Conservation (phyloP, 2,329 filamentous ascomycete species). For the Pseudogymnoascus sp. region DNA sequence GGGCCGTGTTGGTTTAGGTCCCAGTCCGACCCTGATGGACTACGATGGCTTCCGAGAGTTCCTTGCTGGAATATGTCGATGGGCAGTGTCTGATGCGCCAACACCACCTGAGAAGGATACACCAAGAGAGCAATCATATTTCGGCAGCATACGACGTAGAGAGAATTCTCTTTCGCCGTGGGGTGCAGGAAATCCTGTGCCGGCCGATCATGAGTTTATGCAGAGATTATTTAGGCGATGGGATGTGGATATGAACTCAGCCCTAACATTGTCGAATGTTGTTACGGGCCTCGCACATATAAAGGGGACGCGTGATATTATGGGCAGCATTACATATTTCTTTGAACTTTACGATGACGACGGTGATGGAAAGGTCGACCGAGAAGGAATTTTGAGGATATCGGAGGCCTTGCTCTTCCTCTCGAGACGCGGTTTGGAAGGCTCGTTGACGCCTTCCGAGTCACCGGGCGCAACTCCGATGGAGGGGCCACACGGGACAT, state of each 20-base stretch:
- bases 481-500: slow-evolving; percentile 43
- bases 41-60: slow-evolving; percentile 96
- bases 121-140: slow-evolving; percentile 52
- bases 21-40: slow-evolving; percentile 90
- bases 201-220: slow-evolving; percentile 93
- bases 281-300: slow-evolving; percentile 85
- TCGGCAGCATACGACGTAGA: slow-evolving; percentile 41
- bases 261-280: slow-evolving; percentile 81
- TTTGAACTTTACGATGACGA: slow-evolving; percentile 96
- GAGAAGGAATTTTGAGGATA: slow-evolving; percentile 90
- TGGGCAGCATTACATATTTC: slow-evolving; percentile 96
- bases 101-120: slow-evolving; percentile 44
- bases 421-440: slow-evolving; percentile 78
- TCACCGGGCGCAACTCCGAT: slow-evolving; percentile 20
- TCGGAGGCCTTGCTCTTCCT: slow-evolving; percentile 91
- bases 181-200: slow-evolving; percentile 54
- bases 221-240: slow-evolving; percentile 78
- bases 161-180: slow-evolving; percentile 38
- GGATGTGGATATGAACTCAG: slow-evolving; percentile 72
- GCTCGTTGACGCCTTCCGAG: slow-evolving; percentile 42
- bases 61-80: slow-evolving; percentile 78
- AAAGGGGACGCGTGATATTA: slow-evolving; percentile 90
- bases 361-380: slow-evolving; percentile 81
- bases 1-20: slow-evolving; percentile 78
- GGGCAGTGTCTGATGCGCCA: slow-evolving; percentile 86